Evolutionary conservation across 306 rosid species (phyloP), one percentile per base, ranked within the genome.

Genomic region (Dalbergia oliveri): DNA sequence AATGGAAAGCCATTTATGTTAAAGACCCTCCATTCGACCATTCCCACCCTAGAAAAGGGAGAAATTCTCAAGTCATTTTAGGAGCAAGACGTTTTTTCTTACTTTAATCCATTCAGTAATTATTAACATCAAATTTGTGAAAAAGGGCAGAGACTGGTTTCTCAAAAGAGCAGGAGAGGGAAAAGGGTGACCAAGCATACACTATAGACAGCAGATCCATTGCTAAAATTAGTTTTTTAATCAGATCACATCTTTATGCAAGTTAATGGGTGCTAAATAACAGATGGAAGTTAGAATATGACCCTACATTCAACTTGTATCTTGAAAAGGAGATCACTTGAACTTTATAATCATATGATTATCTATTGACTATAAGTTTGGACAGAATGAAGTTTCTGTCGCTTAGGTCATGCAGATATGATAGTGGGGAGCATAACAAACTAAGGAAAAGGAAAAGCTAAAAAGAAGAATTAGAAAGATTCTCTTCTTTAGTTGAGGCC

Each of bases 381-480:
- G 39, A 31, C 60, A 43, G 11, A 8, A 44, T 13, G 60, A 60
- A 44, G 34, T 44, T 43, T 43, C 0, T 44, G 33, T 43, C 15
- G 49, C 37, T 33, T 14, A 44, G 70, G 54, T 47, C 72, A 58
- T 58, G 57, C 16, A 13, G 3, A 35, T 11, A 13, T 44, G 5
- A 11, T 43, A 70, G 78, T 82, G 78, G 78, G 82, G 69, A 49
- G 80, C 82, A 82, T 62, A 77, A 77, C 82, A 62, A 82, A 82
- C 76, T 16, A 39, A 3, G 12, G 15, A 47, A 69, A 23, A 47
- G 60, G 8, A 16, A 4, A 59, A 75, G 21, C 16, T 8, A 53
- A 54, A 53, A 66, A 53, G 47, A 33, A 13, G 1, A 59, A 51
- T 54, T 5, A 59, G 9, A 19, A 16, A 49, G 33, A 35, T 34